Evolutionary conservation across 129 eudicot species (phyloP).

Genomic region (Artemisia argyi): DNA sequence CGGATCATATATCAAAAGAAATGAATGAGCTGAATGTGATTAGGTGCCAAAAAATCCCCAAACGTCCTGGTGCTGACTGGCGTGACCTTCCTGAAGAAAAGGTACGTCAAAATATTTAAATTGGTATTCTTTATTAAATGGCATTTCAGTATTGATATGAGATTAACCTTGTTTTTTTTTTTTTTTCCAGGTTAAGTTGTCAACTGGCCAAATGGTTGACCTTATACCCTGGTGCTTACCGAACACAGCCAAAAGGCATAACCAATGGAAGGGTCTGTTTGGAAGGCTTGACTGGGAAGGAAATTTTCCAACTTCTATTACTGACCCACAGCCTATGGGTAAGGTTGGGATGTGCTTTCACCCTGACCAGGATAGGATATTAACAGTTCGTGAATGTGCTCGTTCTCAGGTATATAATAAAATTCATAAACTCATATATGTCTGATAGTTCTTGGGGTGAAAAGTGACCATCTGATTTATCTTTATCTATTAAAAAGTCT

Average conservation of each 20-base stretch:
- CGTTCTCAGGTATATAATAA: conserved; percentile 61
- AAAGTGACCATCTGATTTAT: no score
- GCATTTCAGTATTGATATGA: not conserved
- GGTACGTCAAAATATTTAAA: conserved; percentile 25
- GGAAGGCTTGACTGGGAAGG: conserved; percentile 92
- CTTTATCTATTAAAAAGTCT: no score
- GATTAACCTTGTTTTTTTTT: not conserved
- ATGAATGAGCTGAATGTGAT: conserved; percentile 69
- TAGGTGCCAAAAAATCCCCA: conserved; percentile 65
- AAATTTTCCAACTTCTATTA: conserved; percentile 69
- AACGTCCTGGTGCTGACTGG: conserved; percentile 78
- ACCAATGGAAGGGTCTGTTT: conserved; percentile 75
- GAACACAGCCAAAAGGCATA: conserved; percentile 74
- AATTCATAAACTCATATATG: not conserved
- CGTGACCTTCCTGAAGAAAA: conserved; percentile 64
- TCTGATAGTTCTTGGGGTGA: no score
- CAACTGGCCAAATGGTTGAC: conserved; percentile 63
- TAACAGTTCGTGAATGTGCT: conserved; percentile 85
- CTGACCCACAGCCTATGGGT: conserved; percentile 85
- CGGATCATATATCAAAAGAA: conserved; percentile 75
- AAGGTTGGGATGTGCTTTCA: conserved; percentile 87
- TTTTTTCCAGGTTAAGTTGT: conserved; percentile 45
- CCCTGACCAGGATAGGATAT: conserved; percentile 70
- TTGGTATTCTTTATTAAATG: not conserved
- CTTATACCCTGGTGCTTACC: conserved; percentile 70